Evolutionary conservation across 805 yeast genomes (phyloP), one percentile per base, ranked within the genome.

Genomic region (Hanseniaspora occidentalis): DNA sequence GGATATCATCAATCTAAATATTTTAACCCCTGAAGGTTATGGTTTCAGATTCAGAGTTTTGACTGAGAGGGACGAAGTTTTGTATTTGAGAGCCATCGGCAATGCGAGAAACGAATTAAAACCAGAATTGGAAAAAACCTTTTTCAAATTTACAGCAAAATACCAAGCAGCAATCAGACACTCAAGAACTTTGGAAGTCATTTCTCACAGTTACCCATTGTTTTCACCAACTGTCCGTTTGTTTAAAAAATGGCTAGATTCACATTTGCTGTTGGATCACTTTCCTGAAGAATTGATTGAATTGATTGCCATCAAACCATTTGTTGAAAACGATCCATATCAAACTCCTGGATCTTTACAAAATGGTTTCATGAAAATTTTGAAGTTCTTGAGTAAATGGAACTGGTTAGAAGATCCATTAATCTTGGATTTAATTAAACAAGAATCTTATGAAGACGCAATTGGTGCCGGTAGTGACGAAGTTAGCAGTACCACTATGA

Each of bases 401-500:
- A 86, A 92, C 58, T 92, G 98, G 98, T 80, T 75, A 50, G 94
- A 83, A 46, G 85, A 80, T 36, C 81, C 95, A 1, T 62, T 92
- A 45, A 73, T 88, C 40, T 61, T 92, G 45, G 96, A 92, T 52
- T 62, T 84, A 48, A 76, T 79, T 11, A 77, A 68, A 43, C 72
- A 73, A 45, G 53, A 56, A 8, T 40, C 36, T 13, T 21, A 23
- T 17, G 39, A 31, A 9, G 22, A 20, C 13, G 37, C 23, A 20
- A 61, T 58, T 16, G 58, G 57, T 37, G 56, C 54, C 16, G 62
- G 53, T 11, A 50, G 53, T 27, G 63, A 57, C n/a, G 48, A 42
- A 47, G 44, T 27, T 27, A 46, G 50, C 18, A 56, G 43, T 52
- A 55, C 48, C 40, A 66, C 55, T 29, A 57, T 63, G 46, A 67